A percentile compares a stretch with the other conserved stretches of the same genome.
Conservation (phyloP, 306 rosid species). For the Cicer arietinum region DNA sequence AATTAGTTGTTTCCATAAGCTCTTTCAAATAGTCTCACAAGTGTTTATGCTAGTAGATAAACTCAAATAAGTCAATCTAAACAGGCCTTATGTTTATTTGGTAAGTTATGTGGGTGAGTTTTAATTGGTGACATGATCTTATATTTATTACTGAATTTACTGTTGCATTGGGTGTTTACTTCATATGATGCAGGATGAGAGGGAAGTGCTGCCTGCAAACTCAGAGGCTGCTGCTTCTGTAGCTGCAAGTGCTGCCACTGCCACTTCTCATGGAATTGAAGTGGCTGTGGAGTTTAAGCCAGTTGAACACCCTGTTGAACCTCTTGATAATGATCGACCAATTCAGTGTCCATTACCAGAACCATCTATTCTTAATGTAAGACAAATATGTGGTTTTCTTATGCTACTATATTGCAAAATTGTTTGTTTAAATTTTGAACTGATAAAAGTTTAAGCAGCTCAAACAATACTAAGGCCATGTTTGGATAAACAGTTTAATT, state of each 20-base stretch:
- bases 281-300: slow-evolving; percentile 93
- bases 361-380: slow-evolving; percentile 93
- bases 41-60: not conserved
- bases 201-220: slow-evolving; percentile 67
- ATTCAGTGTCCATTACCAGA: slow-evolving; percentile 91
- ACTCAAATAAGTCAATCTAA: not conserved
- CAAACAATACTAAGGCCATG: not conserved
- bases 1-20: not conserved
- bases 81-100: not conserved
- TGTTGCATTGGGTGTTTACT: slow-evolving; percentile 36
- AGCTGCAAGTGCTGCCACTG: slow-evolving; percentile 47
- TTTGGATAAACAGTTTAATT: too few species aligned
- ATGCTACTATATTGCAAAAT: not conserved
- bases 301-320: slow-evolving; percentile 89
- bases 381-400: slow-evolving; percentile 38
- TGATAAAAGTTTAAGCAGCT: slow-evolving; percentile 7
- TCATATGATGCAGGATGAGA: slow-evolving; percentile 69
- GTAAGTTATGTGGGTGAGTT: not conserved
- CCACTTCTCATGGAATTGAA: slow-evolving; percentile 89
- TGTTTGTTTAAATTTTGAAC: slow-evolving; percentile 22
- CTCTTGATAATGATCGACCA: slow-evolving; percentile 81
- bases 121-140: slow-evolving; percentile 29
- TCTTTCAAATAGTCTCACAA: not conserved
- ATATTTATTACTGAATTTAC: not conserved
- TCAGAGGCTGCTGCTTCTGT: slow-evolving; percentile 54